Conservation (phyloP, 2,329 filamentous ascomycete genomes). For the Mycocentrospora acerina region DNA sequence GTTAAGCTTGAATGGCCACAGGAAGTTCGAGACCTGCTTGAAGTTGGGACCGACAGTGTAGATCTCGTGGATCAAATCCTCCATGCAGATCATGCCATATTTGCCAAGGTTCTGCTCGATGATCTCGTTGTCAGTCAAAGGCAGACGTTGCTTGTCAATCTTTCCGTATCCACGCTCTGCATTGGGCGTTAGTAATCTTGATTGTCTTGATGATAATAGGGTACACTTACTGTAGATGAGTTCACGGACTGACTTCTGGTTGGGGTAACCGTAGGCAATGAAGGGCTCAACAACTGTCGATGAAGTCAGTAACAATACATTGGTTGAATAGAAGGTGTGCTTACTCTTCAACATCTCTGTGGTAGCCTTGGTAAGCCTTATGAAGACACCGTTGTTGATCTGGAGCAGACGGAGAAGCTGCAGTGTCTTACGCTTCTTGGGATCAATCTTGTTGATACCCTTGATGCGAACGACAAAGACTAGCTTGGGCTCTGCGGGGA, state of each 20-base stretch:
- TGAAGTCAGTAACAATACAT: background rate
- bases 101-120: conserved; percentile 96
- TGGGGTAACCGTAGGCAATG: conserved; percentile 99
- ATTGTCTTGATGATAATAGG: conserved; percentile 58
- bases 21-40: conserved; percentile 99
- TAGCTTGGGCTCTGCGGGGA: conserved; percentile 91
- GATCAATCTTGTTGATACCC: conserved; percentile 99
- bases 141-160: conserved; percentile 95
- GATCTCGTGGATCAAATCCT: conserved; percentile 98
- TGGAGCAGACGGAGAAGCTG: conserved; percentile 99
- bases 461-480: conserved; percentile 99
- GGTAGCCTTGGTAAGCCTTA: conserved; percentile 97
- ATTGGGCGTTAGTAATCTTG: conserved; percentile 9
- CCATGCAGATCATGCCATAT: conserved; percentile 97
- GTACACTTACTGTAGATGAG: conserved; percentile 98
- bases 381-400: conserved; percentile 99
- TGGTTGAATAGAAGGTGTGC: conserved; percentile 42
- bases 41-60: conserved; percentile 95
- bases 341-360: conserved; percentile 83
- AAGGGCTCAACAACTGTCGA: conserved; percentile 82
- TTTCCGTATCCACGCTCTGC: conserved; percentile 87
- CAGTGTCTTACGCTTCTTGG: conserved; percentile 99
- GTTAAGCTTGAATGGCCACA: conserved; percentile 99
- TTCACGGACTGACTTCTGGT: conserved; percentile 98
- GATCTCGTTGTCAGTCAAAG: conserved; percentile 96